phyloP scores from a whole-genome alignment of 305 asterid genomes.

The Plantago lanceolata region DNA sequence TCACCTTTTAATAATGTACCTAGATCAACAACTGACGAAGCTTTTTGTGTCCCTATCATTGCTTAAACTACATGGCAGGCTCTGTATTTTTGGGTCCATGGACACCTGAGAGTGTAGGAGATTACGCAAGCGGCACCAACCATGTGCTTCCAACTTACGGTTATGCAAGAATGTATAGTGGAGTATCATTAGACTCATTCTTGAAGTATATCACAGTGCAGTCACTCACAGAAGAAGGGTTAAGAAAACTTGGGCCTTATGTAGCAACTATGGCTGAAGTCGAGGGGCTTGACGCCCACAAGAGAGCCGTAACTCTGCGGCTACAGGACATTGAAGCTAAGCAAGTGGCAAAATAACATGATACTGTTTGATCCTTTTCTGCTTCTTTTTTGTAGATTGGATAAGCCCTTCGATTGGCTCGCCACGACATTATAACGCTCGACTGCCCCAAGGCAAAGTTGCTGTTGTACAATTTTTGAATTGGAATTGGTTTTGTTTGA shows the following conservation, averaged over 20 bases:
- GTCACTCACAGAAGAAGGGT: constrained; percentile 83
- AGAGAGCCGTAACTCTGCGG: constrained; percentile 89
- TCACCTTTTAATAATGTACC: background rate
- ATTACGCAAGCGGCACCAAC: constrained; percentile 92
- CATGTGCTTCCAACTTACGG: constrained; percentile 97
- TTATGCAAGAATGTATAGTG: constrained; percentile 87
- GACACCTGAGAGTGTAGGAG: constrained; percentile 99
- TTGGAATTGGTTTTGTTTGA: constrained; percentile 12
- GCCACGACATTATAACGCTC: background rate
- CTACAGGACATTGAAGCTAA: constrained; percentile 75
- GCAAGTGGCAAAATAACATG: constrained; percentile 32
- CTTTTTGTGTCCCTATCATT: background rate
- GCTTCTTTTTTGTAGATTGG: constrained; percentile 6
- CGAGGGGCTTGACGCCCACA: constrained; percentile 95
- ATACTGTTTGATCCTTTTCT: background rate
- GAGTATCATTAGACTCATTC: constrained; percentile 83
- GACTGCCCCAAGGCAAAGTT: background rate
- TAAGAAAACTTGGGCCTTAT: constrained; percentile 77
- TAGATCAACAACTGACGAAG: background rate
- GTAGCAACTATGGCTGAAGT: constrained; percentile 88
- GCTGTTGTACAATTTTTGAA: constrained; percentile 17
- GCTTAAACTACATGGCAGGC: constrained; percentile 38
- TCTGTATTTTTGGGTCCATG: constrained; percentile 84
- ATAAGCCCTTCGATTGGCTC: constrained; percentile 11
- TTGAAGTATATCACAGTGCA: constrained; percentile 81